phyloP scores from a whole-genome alignment of 1,139 yeast species.

The Saccharomyces hybrid region DNA sequence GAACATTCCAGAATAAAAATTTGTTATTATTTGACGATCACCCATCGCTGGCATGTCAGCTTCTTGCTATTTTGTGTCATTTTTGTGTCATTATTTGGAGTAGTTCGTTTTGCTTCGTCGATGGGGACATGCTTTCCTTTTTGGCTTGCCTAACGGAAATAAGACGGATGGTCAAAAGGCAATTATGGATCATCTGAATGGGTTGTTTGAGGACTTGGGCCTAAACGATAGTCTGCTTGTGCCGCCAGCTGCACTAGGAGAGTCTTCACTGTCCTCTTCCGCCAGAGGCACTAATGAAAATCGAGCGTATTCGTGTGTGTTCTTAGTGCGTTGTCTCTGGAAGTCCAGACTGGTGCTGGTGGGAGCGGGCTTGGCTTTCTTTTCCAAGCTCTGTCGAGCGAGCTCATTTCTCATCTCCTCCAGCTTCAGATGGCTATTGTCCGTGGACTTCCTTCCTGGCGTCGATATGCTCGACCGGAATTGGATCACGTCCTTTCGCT shows the following conservation, averaged over 20 bases:
- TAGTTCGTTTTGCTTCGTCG: background rate
- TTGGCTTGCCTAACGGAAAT: background rate
- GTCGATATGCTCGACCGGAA: slow-evolving; percentile 31
- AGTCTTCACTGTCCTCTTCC: slow-evolving; percentile 36
- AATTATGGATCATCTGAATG: background rate
- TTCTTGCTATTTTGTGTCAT: too few relatives aligned
- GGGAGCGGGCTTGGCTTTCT: background rate
- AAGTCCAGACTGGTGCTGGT: background rate
- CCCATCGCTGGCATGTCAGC: too few relatives aligned
- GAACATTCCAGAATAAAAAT: background rate
- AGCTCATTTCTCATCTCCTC: slow-evolving; percentile 1
- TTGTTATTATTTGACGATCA: too few relatives aligned
- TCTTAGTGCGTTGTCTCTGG: slow-evolving; percentile 7
- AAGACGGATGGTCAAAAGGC: background rate
- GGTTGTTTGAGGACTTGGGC: background rate
- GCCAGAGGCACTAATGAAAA: slow-evolving; percentile 14
- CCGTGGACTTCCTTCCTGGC: slow-evolving; percentile 32
- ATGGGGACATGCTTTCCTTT: background rate
- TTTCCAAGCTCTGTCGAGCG: background rate
- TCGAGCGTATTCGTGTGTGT: slow-evolving; percentile 7
- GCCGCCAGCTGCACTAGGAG: background rate
- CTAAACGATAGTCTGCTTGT: background rate
- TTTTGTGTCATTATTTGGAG: background rate
- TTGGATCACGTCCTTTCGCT: slow-evolving; percentile 25
- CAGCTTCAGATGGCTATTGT: slow-evolving; percentile 25